Percentiles rank a stretch among this genome's conserved stretches.
phyloP scores from a whole-genome alignment of 352 stramenopile genomes.

The Halophytophthora batemanensis region DNA sequence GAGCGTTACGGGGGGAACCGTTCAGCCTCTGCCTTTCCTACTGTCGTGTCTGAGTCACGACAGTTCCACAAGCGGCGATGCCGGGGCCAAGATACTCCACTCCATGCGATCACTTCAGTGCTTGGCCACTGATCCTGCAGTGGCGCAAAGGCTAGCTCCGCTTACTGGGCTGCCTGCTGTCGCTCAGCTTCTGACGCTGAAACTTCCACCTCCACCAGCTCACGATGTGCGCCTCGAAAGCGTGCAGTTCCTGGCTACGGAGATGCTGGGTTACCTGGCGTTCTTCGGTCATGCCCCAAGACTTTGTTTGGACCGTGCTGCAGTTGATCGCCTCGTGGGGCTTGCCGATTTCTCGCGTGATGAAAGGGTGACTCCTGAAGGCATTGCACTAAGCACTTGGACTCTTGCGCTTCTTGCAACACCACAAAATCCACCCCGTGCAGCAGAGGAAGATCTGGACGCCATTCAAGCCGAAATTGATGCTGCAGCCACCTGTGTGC shows the following conservation, averaged over 20 bases:
- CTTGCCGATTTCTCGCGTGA: conserved; percentile 38
- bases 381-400: conserved; percentile 39
- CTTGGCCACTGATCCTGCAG: conserved; percentile 52
- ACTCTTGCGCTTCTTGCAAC: conserved; percentile 39
- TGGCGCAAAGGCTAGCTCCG: conserved; percentile 27
- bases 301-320: conserved; percentile 27
- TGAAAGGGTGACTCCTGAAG: conserved; percentile 27
- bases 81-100: conserved; percentile 32
- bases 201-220: conserved; percentile 9
- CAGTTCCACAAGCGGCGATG: conserved; percentile 12
- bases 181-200: conserved; percentile 25
- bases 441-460: neutral
- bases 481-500: conserved; percentile 10
- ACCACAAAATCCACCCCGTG: conserved; percentile 5
- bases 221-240: conserved; percentile 23
- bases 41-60: conserved; percentile 40
- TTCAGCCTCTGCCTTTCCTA: conserved; percentile 37
- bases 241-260: conserved; percentile 55
- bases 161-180: conserved; percentile 34
- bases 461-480: conserved; percentile 5
- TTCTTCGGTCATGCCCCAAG: conserved; percentile 43
- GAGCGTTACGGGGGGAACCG: conserved; percentile 18
- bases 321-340: conserved; percentile 36
- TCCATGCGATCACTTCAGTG: conserved; percentile 50
- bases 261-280: conserved; percentile 66